Evolutionary conservation across 2,329 filamentous ascomycete species (phyloP), one percentile per base, ranked within the genome.

Genomic region (Endoconidiophora laricicola): DNA sequence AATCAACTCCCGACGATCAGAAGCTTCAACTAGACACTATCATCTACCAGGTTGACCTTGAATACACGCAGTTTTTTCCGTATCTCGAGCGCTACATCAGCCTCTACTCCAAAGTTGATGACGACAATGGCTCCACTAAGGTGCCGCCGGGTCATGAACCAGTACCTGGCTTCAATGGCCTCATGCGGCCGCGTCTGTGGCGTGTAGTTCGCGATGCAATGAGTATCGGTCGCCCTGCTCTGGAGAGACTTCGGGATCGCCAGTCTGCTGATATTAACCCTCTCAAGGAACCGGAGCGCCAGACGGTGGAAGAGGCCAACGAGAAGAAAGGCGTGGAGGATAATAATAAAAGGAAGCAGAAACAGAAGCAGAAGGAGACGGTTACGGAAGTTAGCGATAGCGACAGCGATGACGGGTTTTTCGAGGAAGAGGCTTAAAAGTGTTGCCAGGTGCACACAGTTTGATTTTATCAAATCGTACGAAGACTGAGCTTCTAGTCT

Each of bases 61-160:
- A 84, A 57, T 91, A 91, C 60, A 77, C 83, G 1, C 72, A 76
- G 48, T 82, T 80, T 62, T 83, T 76, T 55, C 85, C 85, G 1
- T 74, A 83, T 42, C 69, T 79, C 58, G 78, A 84, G 61, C 68
- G 72, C 20, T 91, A 91, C 63, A 70, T 83, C 55, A 78, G 76
- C 57, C 60, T 82, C 14, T 81, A 79, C 56, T 67, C 73, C 56
- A 66, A 65, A 2, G 65, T 63, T 14, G 65, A 65, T 40, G 58
- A 61, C 3, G 62, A 69, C 49, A 9, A 24, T 3, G 66, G 66
- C 4, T 56, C 55, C 6, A 64, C 61, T 3, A 60, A 64, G 9
- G 65, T 67, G 20, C 61, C 67, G 3, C 59, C 76, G 14, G 64
- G 65, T n/a, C 61, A 65, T 4, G 65, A 70, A 52, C 51, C 51